Evolutionary conservation across 2,329 filamentous ascomycete genomes (phyloP).

Genomic region (Sclerotinia nivalis): DNA sequence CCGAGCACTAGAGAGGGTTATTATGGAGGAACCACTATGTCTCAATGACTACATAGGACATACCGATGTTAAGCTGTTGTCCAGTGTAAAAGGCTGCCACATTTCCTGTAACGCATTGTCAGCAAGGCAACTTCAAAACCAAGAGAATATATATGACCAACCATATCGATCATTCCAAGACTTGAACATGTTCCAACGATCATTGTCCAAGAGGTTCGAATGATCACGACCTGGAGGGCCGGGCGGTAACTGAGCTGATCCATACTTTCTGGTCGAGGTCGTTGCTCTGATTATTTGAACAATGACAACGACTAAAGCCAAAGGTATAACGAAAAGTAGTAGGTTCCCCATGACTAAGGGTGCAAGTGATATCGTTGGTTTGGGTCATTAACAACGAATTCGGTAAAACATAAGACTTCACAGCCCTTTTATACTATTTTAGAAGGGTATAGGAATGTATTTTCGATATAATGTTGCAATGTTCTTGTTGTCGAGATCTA

Average conservation of each 20-base stretch:
- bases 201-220: not conserved
- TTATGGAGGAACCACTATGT: not conserved
- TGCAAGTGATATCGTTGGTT: not conserved
- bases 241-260: not conserved
- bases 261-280: not conserved
- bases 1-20: not conserved
- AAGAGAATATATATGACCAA: not conserved
- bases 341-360: not conserved
- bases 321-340: not conserved
- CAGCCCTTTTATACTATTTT: conserved; percentile 1
- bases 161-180: conserved; percentile 1
- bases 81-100: not conserved
- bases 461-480: not conserved
- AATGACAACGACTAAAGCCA: not conserved
- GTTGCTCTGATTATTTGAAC: not conserved
- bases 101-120: not conserved
- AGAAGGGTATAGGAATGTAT: not conserved
- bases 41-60: not conserved
- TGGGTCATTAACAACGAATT: not conserved
- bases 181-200: conserved; percentile 9
- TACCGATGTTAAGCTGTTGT: not conserved
- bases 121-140: not conserved
- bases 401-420: not conserved
- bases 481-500: not conserved
- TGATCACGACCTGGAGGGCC: conserved; percentile 7